These are phyloP conservation scores for Esteya vermicola DNA, from an alignment of 2,329 filamentous ascomycete genomes.

Conservation along the genomic window DNA sequence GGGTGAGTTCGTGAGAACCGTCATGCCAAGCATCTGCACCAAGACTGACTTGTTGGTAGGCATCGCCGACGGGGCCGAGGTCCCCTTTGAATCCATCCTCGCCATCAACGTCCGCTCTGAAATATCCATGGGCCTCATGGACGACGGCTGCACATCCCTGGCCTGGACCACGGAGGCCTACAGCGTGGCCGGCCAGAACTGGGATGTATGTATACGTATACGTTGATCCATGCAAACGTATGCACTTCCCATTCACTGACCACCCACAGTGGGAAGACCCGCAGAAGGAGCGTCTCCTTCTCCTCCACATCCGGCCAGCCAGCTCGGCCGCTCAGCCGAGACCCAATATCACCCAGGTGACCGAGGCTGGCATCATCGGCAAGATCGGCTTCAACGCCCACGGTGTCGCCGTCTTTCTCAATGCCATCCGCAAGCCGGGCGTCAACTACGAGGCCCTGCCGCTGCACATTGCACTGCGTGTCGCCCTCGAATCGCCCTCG, in stretches of 20 bases:
- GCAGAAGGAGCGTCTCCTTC: not conserved
- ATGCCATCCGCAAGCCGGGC: conserved; percentile 44
- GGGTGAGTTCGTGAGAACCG: too few species aligned
- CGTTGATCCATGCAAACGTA: not conserved
- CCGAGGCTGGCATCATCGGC: conserved; percentile 45
- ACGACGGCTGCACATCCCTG: conserved; percentile 26
- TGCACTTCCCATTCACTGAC: not conserved
- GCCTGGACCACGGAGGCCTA: conserved; percentile 20
- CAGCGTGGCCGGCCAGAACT: conserved; percentile 4
- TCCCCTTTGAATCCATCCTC: conserved; percentile 33
- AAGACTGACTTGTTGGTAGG: too few species aligned
- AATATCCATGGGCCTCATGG: conserved; percentile 28
- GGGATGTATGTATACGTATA: conserved; percentile 12
- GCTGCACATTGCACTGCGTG: conserved; percentile 43
- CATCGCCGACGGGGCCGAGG: conserved; percentile 33
- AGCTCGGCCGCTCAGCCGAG: not conserved
- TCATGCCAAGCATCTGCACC: too few species aligned
- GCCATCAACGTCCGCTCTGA: conserved; percentile 41
- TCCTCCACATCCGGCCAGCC: not conserved
- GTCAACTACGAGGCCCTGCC: conserved; percentile 37
- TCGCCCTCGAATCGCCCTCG: conserved; percentile 21
- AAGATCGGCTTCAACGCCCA: conserved; percentile 50
- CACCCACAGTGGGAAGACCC: not conserved
- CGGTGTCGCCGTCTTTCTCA: conserved; percentile 45
- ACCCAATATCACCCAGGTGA: conserved; percentile 20